Evolutionary conservation across 306 rosid species (phyloP).

Genomic region (Sechiopsis laciniata): DNA sequence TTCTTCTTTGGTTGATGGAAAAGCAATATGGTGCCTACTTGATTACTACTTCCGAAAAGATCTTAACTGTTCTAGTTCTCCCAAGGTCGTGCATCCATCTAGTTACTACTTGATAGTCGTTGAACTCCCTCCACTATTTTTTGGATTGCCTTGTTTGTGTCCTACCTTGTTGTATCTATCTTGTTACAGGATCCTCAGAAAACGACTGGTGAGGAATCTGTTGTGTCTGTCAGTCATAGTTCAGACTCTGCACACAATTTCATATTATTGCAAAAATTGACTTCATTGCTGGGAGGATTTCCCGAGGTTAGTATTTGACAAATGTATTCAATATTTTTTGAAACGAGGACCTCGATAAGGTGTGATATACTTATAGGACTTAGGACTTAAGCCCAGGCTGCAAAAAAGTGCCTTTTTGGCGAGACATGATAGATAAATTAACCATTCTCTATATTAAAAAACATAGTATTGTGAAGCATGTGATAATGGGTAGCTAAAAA

Average conservation of each 20-base stretch:
- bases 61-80: constrained; percentile 50
- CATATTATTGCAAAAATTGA: constrained; percentile 71
- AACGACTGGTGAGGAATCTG: constrained; percentile 49
- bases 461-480: not conserved
- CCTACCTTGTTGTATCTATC: constrained; percentile 14
- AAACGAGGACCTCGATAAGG: not conserved
- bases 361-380: not conserved
- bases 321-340: not conserved
- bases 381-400: not conserved
- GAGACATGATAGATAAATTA: not conserved
- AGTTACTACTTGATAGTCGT: not conserved
- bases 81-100: constrained; percentile 45
- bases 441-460: not conserved
- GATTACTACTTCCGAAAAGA: constrained; percentile 81
- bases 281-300: constrained; percentile 67
- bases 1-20: constrained; percentile 77
- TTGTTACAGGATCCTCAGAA: constrained; percentile 44
- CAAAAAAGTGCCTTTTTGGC: not conserved
- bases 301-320: constrained; percentile 62
- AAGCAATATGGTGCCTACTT: constrained; percentile 95
- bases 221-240: constrained; percentile 54
- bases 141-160: constrained; percentile 15
- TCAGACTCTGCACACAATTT: constrained; percentile 83
- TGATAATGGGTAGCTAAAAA: not conserved
- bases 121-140: constrained; percentile 8